These are phyloP conservation scores for Ganoderma lingzhi DNA, from an alignment of 1,284 basidiomycete genomes.

Conservation along the genomic window DNA sequence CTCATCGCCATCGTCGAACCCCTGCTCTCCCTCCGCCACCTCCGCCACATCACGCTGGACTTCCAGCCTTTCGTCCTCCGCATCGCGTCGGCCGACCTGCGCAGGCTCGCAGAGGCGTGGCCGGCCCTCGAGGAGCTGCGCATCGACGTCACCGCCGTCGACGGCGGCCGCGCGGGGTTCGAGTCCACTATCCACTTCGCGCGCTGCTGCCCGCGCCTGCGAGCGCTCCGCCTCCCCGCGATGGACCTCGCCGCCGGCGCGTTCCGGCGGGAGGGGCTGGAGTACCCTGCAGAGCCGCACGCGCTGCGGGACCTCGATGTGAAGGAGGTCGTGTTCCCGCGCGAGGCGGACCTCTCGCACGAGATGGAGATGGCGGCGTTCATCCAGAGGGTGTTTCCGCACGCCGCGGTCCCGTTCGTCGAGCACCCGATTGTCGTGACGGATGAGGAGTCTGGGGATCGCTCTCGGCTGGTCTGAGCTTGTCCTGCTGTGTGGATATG, in stretches of 20 bases:
- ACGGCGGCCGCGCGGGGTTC: constrained; percentile 8
- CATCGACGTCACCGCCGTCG: constrained; percentile 1
- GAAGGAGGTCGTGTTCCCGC: constrained; percentile 10
- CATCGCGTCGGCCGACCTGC: neutral
- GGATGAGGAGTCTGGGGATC: neutral
- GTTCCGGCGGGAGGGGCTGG: neutral
- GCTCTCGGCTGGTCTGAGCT: neutral
- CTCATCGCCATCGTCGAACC: neutral
- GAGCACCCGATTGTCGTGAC: too few species aligned
- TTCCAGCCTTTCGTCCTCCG: neutral
- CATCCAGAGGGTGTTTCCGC: constrained; percentile 9
- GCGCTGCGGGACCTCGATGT: constrained; percentile 6
- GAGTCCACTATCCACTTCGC: constrained; percentile 15
- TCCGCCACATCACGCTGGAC: neutral
- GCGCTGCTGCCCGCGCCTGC: constrained; percentile 8
- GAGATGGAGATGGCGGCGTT: constrained; percentile 11
- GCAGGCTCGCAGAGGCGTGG: constrained; percentile 13
- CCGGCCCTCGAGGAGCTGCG: constrained; percentile 9
- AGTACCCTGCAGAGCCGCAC: constrained; percentile 4
- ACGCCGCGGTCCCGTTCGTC: neutral
- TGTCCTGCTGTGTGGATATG: too few species aligned
- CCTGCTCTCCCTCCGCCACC: neutral
- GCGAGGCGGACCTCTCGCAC: neutral
- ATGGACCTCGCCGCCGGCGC: constrained; percentile 9
- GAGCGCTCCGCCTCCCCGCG: constrained; percentile 6